Evolutionary conservation across 129 eudicot species (phyloP), one percentile per base, ranked within the genome.

Genomic region (Erigeron canadensis): DNA sequence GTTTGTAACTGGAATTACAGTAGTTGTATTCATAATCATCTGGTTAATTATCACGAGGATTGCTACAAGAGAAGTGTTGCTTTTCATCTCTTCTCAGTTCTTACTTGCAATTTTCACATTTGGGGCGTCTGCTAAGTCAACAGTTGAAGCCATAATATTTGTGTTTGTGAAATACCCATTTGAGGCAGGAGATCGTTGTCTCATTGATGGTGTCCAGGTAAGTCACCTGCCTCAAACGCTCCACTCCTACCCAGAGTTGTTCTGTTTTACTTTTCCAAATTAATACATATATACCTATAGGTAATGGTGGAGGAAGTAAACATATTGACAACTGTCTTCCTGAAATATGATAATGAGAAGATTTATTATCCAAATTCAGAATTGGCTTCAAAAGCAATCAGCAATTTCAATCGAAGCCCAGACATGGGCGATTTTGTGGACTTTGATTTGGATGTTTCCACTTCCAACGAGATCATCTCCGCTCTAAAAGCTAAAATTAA

Each of bases 151-250:
- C 38, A 56, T 56, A 21, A 21, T 56, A 56, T 56, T 56, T 56
- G 62, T 56, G 62, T 56, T 56, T 56, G 34, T 56, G 62, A 56
- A 56, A 21, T 12, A 56, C 62, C 62, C 62, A n/a, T 56, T 56
- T 8, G 62, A 56, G 34, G 10, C 19, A 19, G 62, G 62, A 17
- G 62, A 56, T 56, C 39, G 39, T 11, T 21, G 62, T 56, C 34
- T 56, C 39, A 16, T 56, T 21, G 62, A 56, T 56, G 62, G 62
- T 21, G 39, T 21, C 39, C 62, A 56, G 38, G 62, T 56, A 56
- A n/a, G 18, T 6, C 3, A n/a, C 22, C 22, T 51, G 9, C 28
- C 17, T 55, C 3, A 16, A 55, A 55, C 11, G 7, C 17, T 55
- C 28, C 28, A 21, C 62, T 6, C 62, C 21, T 2, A 17, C 22